These are phyloP conservation scores for Moesziomyces parantarcticus DNA, from an alignment of 1,284 basidiomycete species.

Conservation along the genomic window DNA sequence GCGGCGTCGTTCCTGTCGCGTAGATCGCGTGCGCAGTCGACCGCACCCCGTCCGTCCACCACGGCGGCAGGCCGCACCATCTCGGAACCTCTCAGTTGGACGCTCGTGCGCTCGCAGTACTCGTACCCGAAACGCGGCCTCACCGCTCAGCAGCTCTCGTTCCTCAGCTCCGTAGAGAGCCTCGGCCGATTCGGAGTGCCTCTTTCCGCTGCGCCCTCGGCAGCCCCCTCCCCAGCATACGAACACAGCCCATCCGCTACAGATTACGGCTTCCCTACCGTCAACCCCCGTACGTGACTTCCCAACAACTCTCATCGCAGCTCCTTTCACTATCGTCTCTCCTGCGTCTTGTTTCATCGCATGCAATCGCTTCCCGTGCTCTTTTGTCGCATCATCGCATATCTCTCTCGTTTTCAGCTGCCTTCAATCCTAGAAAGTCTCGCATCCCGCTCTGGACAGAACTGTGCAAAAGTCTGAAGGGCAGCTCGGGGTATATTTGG, in stretches of 20 bases:
- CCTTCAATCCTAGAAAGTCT: background rate
- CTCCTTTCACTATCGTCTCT: background rate
- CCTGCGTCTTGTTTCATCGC: background rate
- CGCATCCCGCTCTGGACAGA: too few relatives aligned
- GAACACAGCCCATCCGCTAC: background rate
- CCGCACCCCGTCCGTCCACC: slow-evolving; percentile 3
- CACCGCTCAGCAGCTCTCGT: slow-evolving; percentile 37
- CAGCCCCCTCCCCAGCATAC: slow-evolving; percentile 22
- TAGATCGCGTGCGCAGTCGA: slow-evolving; percentile 15
- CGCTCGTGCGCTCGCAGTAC: slow-evolving; percentile 39
- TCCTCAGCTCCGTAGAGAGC: slow-evolving; percentile 47
- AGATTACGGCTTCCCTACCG: slow-evolving; percentile 36
- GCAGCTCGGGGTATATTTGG: background rate
- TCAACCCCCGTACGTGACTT: background rate
- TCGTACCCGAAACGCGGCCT: slow-evolving; percentile 34
- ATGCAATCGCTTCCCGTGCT: background rate
- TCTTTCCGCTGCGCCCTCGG: background rate
- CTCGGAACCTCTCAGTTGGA: slow-evolving; percentile 46
- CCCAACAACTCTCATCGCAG: too few relatives aligned
- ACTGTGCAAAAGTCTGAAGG: too few relatives aligned
- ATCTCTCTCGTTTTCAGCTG: background rate
- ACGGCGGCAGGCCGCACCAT: slow-evolving; percentile 15
- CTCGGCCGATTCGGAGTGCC: slow-evolving; percentile 44
- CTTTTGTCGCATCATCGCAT: background rate
- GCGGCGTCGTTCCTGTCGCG: slow-evolving; percentile 6